Conservation (phyloP, 108 stramenopile genomes). For the Aurantiochytrium sp. region DNA sequence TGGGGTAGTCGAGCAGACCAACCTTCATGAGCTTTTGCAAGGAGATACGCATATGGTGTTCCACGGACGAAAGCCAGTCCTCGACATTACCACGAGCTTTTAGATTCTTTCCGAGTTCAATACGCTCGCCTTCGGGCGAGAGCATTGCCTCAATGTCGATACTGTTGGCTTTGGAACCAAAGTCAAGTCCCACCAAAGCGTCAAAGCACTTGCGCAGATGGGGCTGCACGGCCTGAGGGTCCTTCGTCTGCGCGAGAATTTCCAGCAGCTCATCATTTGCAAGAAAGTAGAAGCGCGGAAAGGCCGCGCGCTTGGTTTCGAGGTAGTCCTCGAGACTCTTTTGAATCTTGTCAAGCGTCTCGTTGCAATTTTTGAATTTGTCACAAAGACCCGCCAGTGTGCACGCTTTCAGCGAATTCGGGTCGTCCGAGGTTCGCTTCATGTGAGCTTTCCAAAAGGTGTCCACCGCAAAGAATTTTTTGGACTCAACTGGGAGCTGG, state of each 20-base stretch:
- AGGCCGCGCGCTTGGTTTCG: conserved; percentile 60
- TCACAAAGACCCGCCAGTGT: conserved; percentile 43
- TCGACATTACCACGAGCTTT: conserved; percentile 58
- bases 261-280: conserved; percentile 62
- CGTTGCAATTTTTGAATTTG: conserved; percentile 47
- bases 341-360: conserved; percentile 56
- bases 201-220: conserved; percentile 64
- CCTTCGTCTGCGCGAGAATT: conserved; percentile 58
- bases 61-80: conserved; percentile 50
- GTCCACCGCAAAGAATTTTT: conserved; percentile 53
- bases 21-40: conserved; percentile 49
- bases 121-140: conserved; percentile 48
- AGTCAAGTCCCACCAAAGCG: conserved; percentile 51
- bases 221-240: conserved; percentile 63
- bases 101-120: conserved; percentile 51
- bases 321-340: conserved; percentile 63
- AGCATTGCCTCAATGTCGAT: conserved; percentile 56
- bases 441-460: conserved; percentile 55
- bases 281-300: conserved; percentile 64
- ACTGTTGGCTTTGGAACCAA: conserved; percentile 42
- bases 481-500: conserved; percentile 57
- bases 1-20: conserved; percentile 50
- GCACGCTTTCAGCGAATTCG: conserved; percentile 48
- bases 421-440: conserved; percentile 50
- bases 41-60: conserved; percentile 44